Evolutionary conservation across 805 yeast genomes (phyloP).

Genomic region (Teunomyces gatunensis): DNA sequence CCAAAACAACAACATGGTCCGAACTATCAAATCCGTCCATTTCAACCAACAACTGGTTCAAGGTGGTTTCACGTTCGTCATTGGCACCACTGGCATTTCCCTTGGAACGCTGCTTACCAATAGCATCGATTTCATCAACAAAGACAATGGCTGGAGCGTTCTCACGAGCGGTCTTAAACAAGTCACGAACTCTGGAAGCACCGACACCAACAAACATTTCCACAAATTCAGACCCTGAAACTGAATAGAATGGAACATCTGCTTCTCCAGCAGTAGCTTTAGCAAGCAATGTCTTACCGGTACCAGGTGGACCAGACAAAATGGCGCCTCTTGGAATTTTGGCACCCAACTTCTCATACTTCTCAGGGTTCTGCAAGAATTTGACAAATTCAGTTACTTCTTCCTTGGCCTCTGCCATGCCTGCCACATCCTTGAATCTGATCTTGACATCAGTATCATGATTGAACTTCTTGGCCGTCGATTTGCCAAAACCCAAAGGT

Average conservation of each 20-base stretch:
- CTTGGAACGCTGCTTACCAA: conserved; percentile 85
- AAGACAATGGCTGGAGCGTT: conserved; percentile 95
- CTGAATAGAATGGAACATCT: conserved; percentile 93
- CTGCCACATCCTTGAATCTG: conserved; percentile 93
- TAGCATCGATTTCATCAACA: conserved; percentile 99
- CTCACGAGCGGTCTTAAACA: conserved; percentile 87
- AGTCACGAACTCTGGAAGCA: conserved; percentile 95
- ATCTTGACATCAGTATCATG: conserved; percentile 88
- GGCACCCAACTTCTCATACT: conserved; percentile 92
- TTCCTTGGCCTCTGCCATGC: conserved; percentile 93
- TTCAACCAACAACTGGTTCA: conserved; percentile 93
- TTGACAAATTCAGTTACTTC: conserved; percentile 98
- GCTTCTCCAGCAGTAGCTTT: conserved; percentile 99
- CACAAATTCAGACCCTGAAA: conserved; percentile 95
- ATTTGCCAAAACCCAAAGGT: conserved; percentile 78
- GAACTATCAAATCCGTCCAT: conserved; percentile 95
- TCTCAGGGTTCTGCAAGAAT: conserved; percentile 84
- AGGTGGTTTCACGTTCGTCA: conserved; percentile 95
- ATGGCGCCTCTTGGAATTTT: conserved; percentile 98
- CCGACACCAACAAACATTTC: conserved; percentile 99
- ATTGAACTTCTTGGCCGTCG: conserved; percentile 87
- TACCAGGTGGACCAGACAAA: conserved; percentile 97
- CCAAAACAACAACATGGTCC: conserved; percentile 94
- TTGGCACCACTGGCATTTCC: conserved; percentile 78
- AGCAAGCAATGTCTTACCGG: conserved; percentile 96